Base-by-base conservation (phyloP, 441 rosid genomes). In the Gossypium gossypioides region DNA sequence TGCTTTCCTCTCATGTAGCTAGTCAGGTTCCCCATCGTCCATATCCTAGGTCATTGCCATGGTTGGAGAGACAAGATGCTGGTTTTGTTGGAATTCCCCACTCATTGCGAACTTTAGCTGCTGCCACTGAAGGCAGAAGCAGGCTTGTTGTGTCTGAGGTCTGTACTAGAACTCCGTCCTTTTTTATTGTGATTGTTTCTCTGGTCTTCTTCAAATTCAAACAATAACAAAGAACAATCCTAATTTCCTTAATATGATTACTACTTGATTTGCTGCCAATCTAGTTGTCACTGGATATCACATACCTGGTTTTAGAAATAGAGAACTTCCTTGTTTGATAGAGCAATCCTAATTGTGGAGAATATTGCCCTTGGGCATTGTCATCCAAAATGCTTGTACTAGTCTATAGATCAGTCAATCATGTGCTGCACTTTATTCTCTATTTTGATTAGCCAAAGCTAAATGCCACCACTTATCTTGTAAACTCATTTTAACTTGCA, bases 101-200 rank as follows among this genome's bases (percentile, higher is more conserved):
- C 64, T 80, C 97, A 48, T 61, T 84, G 77, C 87, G 86, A 76
- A 82, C 82, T 69, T 76, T 86, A 78, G 73, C 90, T 75, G 76
- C 87, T 62, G 78, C 84, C 63, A 72, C 86, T 72, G 92, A 85
- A 84, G 96, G 96, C 79, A 83, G 97, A 79, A 78, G 86, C 74
- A 86, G 96, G 81, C 82, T 85, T 65, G 82, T 78, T 59, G 86
- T 82, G 56, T 86, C 96, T 0, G 96, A 93, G 96, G 98, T 93
- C 34, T 77, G 84, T 83, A 64, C 61, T 76, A 24, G 15, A 75
- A 74, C 66, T 71, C 2, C 34, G 0, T 24, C 44, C 6, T 57
- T 42, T 46, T 29, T n/a, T 6, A 6, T 46, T 70, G 2, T 71
- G 25, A 13, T 58, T 9, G 9, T 40, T 8, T 70, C 1, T 21